Evolutionary conservation across 176 grass and related monocot species (phyloP).

Genomic region (Chloris gayana): DNA sequence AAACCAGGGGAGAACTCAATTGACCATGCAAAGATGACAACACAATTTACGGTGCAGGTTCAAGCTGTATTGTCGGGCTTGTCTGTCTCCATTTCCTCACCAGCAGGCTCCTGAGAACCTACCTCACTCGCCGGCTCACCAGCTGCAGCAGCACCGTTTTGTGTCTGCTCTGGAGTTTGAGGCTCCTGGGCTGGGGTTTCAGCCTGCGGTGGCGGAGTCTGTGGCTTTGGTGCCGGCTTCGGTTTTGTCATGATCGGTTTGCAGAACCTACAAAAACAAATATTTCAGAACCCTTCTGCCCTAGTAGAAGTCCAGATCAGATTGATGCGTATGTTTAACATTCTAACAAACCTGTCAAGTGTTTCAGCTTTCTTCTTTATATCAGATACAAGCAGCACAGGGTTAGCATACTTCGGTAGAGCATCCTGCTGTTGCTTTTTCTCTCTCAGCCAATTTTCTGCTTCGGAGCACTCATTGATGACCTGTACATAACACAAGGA

Average conservation of each 20-base stretch:
- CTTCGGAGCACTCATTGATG: constrained; percentile 64
- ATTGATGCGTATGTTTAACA: background rate
- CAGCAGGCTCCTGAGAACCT: constrained; percentile 23
- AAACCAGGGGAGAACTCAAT: background rate
- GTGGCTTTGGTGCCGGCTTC: constrained; percentile 65
- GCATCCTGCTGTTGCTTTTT: constrained; percentile 63
- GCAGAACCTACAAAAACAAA: constrained; percentile 55
- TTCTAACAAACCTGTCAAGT: constrained; percentile 59
- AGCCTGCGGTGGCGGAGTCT: constrained; percentile 49
- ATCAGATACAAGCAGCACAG: constrained; percentile 57
- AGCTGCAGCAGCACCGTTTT: background rate
- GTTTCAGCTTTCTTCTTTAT: constrained; percentile 71
- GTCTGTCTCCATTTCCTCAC: constrained; percentile 72
- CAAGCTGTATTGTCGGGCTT: constrained; percentile 41
- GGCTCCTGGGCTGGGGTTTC: constrained; percentile 40
- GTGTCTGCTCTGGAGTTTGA: constrained; percentile 52
- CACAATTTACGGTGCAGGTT: constrained; percentile 34
- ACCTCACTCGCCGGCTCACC: constrained; percentile 36
- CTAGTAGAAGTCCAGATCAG: background rate
- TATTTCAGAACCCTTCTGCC: background rate
- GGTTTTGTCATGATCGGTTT: constrained; percentile 85
- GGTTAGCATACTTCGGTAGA: constrained; percentile 64
- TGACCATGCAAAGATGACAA: background rate
- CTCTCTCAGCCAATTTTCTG: constrained; percentile 62
- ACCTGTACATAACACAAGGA: constrained; percentile 41